phyloP scores from a whole-genome alignment of 176 grass and related monocot genomes.

The Hyparrhenia diplandra region DNA sequence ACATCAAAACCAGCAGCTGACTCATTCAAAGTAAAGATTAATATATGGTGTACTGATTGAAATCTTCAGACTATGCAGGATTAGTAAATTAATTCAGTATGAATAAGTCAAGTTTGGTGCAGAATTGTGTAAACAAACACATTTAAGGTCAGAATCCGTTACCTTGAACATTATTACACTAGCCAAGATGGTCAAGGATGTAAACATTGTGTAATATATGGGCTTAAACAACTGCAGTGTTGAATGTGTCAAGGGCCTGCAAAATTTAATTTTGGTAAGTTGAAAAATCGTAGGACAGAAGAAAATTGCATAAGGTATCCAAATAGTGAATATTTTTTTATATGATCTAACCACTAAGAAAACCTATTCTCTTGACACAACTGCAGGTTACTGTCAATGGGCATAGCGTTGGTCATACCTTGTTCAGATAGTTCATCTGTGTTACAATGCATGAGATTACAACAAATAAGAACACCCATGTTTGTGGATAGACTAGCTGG shows the following conservation, averaged over 20 bases:
- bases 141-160: conserved; percentile 11
- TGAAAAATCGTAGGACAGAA: conserved; percentile 9
- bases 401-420: conserved; percentile 49
- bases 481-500: conserved; percentile 90
- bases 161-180: conserved; percentile 94
- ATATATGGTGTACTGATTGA: neutral
- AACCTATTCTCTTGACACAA: neutral
- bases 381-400: neutral
- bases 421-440: conserved; percentile 99
- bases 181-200: conserved; percentile 77
- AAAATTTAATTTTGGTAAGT: conserved; percentile 15
- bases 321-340: neutral
- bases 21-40: conserved; percentile 10
- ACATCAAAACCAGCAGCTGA: neutral
- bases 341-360: neutral
- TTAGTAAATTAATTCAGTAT: neutral
- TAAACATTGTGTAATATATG: conserved; percentile 88
- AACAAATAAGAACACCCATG: conserved; percentile 82
- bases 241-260: conserved; percentile 83
- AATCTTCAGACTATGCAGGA: conserved; percentile 13
- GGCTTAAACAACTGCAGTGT: conserved; percentile 74
- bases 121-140: conserved; percentile 11
- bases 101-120: conserved; percentile 3
- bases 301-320: neutral
- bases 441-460: conserved; percentile 76